A percentile compares a stretch with the other conserved stretches of the same genome.
These are phyloP conservation scores for Globisporangium uncinulatum DNA, from an alignment of 352 stramenopile genomes.

Conservation along the genomic window DNA sequence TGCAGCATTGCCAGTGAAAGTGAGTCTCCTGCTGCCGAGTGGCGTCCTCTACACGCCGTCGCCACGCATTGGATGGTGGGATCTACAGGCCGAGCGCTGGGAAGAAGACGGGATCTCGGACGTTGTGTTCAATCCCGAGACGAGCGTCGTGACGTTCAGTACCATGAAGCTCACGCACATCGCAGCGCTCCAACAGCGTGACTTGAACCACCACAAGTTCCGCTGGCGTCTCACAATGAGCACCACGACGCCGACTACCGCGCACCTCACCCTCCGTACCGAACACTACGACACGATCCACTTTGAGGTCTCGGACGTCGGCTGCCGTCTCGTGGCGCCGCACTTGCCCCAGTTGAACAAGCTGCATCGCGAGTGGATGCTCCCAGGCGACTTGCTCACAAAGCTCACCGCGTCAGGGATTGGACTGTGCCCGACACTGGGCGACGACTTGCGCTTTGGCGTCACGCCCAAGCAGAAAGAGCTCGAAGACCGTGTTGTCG, in stretches of 20 bases:
- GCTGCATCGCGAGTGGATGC: conserved; percentile 28
- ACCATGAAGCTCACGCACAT: conserved; percentile 73
- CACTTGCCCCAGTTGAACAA: conserved; percentile 37
- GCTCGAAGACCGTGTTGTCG: conserved; percentile 65
- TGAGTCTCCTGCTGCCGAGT: conserved; percentile 36
- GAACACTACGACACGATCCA: conserved; percentile 46
- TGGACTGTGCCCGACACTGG: conserved; percentile 42
- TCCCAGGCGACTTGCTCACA: conserved; percentile 53
- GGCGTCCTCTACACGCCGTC: conserved; percentile 43
- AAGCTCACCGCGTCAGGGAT: conserved; percentile 53
- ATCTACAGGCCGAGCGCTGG: conserved; percentile 41
- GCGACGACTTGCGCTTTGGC: conserved; percentile 25
- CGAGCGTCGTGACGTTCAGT: conserved; percentile 57
- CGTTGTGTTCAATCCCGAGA: conserved; percentile 48
- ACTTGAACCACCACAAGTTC: conserved; percentile 63
- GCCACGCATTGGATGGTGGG: conserved; percentile 68
- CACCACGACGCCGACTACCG: conserved; percentile 24
- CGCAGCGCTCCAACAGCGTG: conserved; percentile 59
- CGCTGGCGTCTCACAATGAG: conserved; percentile 60
- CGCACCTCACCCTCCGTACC: conserved; percentile 49
- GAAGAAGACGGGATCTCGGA: conserved; percentile 76
- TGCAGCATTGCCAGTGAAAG: conserved; percentile 60
- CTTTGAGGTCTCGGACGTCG: conserved; percentile 62
- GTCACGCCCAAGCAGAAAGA: conserved; percentile 51
- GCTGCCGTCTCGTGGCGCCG: conserved; percentile 48